Evolutionary conservation across 2,329 filamentous ascomycete species (phyloP).

Genomic region (Xylariomycetidae sp.): DNA sequence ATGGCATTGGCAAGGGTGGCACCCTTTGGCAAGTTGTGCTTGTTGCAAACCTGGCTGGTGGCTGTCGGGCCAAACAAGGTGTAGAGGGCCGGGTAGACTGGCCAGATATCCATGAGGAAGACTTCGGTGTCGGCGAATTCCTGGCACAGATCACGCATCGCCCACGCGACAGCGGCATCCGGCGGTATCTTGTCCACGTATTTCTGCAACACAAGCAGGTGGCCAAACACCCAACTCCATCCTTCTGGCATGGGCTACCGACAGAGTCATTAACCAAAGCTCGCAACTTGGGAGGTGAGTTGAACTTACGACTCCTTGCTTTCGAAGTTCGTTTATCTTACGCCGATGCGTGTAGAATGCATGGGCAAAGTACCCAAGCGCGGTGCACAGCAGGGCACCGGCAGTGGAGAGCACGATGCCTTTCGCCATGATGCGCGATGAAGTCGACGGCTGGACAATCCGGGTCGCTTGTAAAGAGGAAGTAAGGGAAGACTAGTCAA

Average conservation of each 20-base stretch:
- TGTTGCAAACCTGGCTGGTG: conserved; percentile 8
- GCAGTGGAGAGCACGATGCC: conserved; percentile 4
- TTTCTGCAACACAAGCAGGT: conserved; percentile 10
- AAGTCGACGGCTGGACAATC: too few species aligned
- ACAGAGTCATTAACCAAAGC: background rate
- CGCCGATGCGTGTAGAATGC: conserved; percentile 3
- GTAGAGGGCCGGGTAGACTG: conserved; percentile 9
- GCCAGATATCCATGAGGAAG: conserved; percentile 11
- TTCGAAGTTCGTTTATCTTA: conserved; percentile 4
- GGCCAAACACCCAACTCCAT: conserved; percentile 10
- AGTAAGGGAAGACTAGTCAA: too few species aligned
- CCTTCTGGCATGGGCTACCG: conserved; percentile 10
- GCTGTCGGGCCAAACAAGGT: conserved; percentile 6
- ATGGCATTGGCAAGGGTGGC: conserved; percentile 1
- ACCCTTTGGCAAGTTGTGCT: conserved; percentile 9
- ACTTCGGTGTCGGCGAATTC: conserved; percentile 9
- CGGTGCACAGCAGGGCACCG: conserved; percentile 1
- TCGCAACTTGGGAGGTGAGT: background rate
- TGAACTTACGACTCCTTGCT: conserved; percentile 9
- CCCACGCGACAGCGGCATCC: conserved; percentile 9
- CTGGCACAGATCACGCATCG: conserved; percentile 8
- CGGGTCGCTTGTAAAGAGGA: too few species aligned
- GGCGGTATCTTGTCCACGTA: conserved; percentile 8
- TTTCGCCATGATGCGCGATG: too few species aligned
- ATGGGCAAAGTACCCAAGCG: background rate